Evolutionary conservation across 176 grass and related monocot species (phyloP).

Genomic region (Cenchrus fungigraminus): DNA sequence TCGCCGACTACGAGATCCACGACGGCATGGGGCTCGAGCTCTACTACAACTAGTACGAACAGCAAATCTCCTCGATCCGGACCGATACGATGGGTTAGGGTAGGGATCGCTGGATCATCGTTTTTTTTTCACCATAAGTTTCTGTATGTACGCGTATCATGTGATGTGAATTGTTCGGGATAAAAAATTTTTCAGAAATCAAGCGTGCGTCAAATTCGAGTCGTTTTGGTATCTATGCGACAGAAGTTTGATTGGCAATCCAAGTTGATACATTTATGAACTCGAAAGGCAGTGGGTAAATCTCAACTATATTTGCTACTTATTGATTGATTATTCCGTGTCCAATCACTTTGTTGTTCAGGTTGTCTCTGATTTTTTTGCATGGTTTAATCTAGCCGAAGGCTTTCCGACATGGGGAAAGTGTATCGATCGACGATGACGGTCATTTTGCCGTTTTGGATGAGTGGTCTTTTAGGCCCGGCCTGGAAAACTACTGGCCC

Average conservation of each 20-base stretch:
- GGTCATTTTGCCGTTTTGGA: no score
- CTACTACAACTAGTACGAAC: slow-evolving; percentile 60
- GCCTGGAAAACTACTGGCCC: no score
- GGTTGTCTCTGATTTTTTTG: not conserved
- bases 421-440: no score
- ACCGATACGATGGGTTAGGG: not conserved
- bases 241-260: not conserved
- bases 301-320: not conserved
- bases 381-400: not conserved
- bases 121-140: not conserved
- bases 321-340: not conserved
- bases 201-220: not conserved
- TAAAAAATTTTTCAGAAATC: not conserved
- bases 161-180: not conserved
- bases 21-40: slow-evolving; percentile 89
- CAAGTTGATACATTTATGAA: not conserved
- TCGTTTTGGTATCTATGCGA: no score
- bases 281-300: not conserved
- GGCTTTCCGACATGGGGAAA: not conserved
- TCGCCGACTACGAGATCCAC: slow-evolving; percentile 85
- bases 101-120: not conserved
- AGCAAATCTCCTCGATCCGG: not conserved
- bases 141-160: not conserved
- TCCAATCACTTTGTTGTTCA: not conserved
- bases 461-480: no score